These are phyloP conservation scores for Xerocomellus amylosporus DNA, from an alignment of 768 basidiomycete species.

Conservation along the genomic window DNA sequence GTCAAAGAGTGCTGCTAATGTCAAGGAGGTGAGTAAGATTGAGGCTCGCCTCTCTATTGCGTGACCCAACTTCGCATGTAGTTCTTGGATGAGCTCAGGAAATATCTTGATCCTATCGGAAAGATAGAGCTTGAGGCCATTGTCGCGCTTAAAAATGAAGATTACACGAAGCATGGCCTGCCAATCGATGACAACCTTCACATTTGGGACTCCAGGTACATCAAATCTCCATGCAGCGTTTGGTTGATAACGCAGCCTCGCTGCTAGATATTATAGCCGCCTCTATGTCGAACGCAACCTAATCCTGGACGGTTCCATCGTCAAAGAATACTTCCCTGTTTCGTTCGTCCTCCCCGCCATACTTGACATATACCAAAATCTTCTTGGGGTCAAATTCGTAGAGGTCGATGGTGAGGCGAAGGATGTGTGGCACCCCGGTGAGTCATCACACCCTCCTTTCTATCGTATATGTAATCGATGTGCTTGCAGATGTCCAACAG, in stretches of 20 bases:
- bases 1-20: constrained; percentile 64
- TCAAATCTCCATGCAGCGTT: constrained; percentile 14
- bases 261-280: constrained; percentile 25
- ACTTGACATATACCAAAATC: constrained; percentile 73
- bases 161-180: constrained; percentile 54
- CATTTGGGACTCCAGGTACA: constrained; percentile 78
- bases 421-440: constrained; percentile 78
- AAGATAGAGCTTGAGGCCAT: constrained; percentile 62
- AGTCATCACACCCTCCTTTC: constrained; percentile 13
- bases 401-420: constrained; percentile 50
- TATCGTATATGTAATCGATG: not conserved
- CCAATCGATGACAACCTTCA: constrained; percentile 70
- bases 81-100: constrained; percentile 75
- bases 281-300: constrained; percentile 58
- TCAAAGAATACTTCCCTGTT: constrained; percentile 90
- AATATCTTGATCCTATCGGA: constrained; percentile 70
- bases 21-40: constrained; percentile 45
- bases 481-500: constrained; percentile 63
- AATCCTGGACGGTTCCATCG: constrained; percentile 64
- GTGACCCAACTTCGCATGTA: constrained; percentile 20
- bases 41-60: not conserved
- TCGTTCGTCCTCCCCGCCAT: constrained; percentile 75
- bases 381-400: constrained; percentile 69
- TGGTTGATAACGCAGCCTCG: not conserved
- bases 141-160: constrained; percentile 69